Percentiles rank a stretch among this genome's conserved stretches.
Conservation (phyloP, 2,329 filamentous ascomycete species). For the Onygenales sp. region DNA sequence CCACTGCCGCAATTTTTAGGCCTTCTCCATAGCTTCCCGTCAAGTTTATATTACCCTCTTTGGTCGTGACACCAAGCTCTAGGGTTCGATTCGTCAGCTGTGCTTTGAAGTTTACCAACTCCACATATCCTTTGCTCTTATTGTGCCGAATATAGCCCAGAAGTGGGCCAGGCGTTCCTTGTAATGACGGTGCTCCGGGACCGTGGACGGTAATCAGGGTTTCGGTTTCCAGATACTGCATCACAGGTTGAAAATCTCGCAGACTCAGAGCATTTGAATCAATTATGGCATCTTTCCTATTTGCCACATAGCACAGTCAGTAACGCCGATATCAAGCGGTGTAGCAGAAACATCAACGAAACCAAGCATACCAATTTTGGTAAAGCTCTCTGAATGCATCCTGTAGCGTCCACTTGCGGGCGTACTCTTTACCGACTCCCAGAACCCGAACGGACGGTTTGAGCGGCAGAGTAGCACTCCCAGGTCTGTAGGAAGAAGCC, state of each 20-base stretch:
- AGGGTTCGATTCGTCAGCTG: slow-evolving; percentile 9
- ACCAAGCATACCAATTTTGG: slow-evolving; percentile 10
- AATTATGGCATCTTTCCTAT: too few species aligned
- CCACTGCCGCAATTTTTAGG: slow-evolving; percentile 18
- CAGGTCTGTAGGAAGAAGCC: too few species aligned
- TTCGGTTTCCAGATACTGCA: not conserved
- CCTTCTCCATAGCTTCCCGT: slow-evolving; percentile 20
- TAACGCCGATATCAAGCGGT: too few species aligned
- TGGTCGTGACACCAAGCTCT: slow-evolving; percentile 6
- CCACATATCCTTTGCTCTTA: slow-evolving; percentile 9
- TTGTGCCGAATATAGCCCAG: slow-evolving; percentile 17
- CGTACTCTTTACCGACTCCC: slow-evolving; percentile 5
- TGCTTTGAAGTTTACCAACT: slow-evolving; percentile 18
- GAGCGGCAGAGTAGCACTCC: too few species aligned
- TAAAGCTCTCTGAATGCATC: slow-evolving; percentile 13
- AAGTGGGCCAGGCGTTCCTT: not conserved
- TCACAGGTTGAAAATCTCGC: slow-evolving; percentile 2
- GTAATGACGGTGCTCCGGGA: not conserved
- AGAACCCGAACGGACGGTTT: not conserved
- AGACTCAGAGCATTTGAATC: not conserved
- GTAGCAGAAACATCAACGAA: too few species aligned
- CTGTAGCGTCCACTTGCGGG: slow-evolving; percentile 5
- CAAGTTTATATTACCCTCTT: slow-evolving; percentile 6
- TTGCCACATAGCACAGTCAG: too few species aligned
- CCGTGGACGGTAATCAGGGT: slow-evolving; percentile 6